Conservation (phyloP, 805 yeast genomes). For the Yarrowia divulgata region DNA sequence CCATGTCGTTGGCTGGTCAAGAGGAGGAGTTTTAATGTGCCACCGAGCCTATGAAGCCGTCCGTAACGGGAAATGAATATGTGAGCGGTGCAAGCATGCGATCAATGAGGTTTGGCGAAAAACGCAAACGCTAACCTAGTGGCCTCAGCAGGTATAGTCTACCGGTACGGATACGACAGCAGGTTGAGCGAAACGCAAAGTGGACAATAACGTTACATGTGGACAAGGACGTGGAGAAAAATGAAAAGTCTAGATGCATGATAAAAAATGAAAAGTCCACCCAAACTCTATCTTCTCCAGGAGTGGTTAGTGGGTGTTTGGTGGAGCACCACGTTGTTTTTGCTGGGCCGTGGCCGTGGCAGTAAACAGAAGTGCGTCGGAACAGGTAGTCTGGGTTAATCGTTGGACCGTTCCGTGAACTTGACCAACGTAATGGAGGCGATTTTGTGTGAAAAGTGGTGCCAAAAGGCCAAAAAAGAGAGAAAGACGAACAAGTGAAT, state of each 20-base stretch:
- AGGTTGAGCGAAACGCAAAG: conserved; percentile 8
- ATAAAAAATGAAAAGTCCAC: not conserved
- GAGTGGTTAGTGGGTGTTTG: no score
- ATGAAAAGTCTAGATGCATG: not conserved
- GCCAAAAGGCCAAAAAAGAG: no score
- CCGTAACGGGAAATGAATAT: conserved; percentile 30
- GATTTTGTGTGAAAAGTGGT: no score
- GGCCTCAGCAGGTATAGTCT: conserved; percentile 7
- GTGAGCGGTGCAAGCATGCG: conserved; percentile 31
- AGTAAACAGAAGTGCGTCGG: no score
- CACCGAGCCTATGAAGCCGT: not conserved
- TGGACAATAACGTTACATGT: not conserved
- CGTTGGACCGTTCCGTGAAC: no score
- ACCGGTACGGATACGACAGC: conserved; percentile 37
- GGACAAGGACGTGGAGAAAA: conserved; percentile 1
- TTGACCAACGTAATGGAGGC: no score
- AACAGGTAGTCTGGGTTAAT: no score
- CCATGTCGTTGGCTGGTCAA: not conserved
- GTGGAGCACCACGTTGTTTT: no score
- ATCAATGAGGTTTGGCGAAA: conserved; percentile 33
- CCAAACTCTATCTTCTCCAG: no score
- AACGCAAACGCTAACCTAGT: conserved; percentile 22
- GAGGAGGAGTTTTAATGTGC: conserved; percentile 22
- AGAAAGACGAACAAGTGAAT: no score
- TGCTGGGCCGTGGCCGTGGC: no score